A percentile compares a stretch with the other conserved stretches of the same genome.
Evolutionary conservation across 2,329 filamentous ascomycete genomes (phyloP).

Genomic region (Microdochium nivale): DNA sequence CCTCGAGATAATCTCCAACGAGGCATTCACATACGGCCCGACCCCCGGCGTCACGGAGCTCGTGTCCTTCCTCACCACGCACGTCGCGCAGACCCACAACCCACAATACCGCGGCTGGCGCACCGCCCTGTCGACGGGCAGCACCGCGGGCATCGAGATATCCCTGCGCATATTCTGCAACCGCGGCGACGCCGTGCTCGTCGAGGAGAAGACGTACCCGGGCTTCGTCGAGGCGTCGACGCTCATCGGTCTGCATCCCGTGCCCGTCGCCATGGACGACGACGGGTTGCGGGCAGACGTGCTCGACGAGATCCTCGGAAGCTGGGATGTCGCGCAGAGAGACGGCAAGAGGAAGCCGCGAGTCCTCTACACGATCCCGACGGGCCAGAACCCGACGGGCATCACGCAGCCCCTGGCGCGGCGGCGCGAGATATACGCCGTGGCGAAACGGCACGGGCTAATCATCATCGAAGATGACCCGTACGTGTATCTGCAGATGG

Average conservation of each 20-base stretch:
- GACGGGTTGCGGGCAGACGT: slow-evolving; percentile 14
- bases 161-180: slow-evolving; percentile 11
- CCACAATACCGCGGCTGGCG: not conserved
- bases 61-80: not conserved
- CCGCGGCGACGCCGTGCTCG: slow-evolving; percentile 16
- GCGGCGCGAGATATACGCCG: slow-evolving; percentile 29
- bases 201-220: slow-evolving; percentile 21
- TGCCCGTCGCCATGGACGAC: slow-evolving; percentile 15
- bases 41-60: not conserved
- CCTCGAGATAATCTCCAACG: not conserved
- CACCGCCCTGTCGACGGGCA: not conserved
- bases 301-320: slow-evolving; percentile 10
- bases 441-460: slow-evolving; percentile 12
- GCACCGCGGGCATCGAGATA: not conserved
- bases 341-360: slow-evolving; percentile 2
- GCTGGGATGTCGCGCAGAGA: slow-evolving; percentile 11
- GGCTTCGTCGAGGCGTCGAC: slow-evolving; percentile 20
- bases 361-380: slow-evolving; percentile 22
- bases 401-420: slow-evolving; percentile 51
- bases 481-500: slow-evolving; percentile 57
- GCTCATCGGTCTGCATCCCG: slow-evolving; percentile 14
- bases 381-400: slow-evolving; percentile 64
- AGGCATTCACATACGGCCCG: not conserved
- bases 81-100: not conserved
- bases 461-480: slow-evolving; percentile 64